Evolutionary conservation across 164 flowering plant genomes (phyloP).

Genomic region (Paratinospora sagittata): DNA sequence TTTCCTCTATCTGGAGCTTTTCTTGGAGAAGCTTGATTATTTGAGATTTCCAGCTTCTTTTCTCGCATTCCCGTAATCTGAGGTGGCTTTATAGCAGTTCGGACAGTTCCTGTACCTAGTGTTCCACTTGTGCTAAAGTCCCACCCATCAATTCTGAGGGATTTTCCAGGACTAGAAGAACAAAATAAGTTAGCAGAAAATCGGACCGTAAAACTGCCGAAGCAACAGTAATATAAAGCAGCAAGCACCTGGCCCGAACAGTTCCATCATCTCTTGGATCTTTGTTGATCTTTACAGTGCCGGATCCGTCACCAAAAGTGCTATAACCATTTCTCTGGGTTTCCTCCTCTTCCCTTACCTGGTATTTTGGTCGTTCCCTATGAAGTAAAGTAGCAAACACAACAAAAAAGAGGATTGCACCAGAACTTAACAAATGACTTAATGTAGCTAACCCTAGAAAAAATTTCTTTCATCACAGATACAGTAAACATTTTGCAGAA

Average conservation of each 20-base stretch:
- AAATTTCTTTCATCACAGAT: background rate
- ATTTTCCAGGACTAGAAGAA: constrained; percentile 44
- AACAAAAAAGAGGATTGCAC: background rate
- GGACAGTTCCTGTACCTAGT: constrained; percentile 50
- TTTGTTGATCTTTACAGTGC: constrained; percentile 58
- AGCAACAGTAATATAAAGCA: constrained; percentile 2
- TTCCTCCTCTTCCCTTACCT: constrained; percentile 54
- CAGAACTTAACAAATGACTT: background rate
- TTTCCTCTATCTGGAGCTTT: constrained; percentile 39
- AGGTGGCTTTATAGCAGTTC: constrained; percentile 56
- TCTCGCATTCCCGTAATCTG: constrained; percentile 41
- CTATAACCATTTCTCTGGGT: constrained; percentile 40
- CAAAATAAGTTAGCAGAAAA: constrained; percentile 12
- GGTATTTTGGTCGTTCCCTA: constrained; percentile 91
- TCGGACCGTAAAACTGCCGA: constrained; percentile 6
- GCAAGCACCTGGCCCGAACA: constrained; percentile 56
- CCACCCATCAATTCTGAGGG: constrained; percentile 73
- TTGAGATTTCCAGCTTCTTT: constrained; percentile 42
- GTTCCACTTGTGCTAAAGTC: constrained; percentile 75
- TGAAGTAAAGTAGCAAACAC: constrained; percentile 12
- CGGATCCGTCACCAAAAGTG: constrained; percentile 51
- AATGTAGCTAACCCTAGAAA: background rate
- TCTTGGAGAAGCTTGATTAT: constrained; percentile 36
- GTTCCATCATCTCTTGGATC: constrained; percentile 57
- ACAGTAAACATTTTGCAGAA: background rate